Evolutionary conservation across 179 eudicot species (phyloP).

Genomic region (Pouteria campechiana): DNA sequence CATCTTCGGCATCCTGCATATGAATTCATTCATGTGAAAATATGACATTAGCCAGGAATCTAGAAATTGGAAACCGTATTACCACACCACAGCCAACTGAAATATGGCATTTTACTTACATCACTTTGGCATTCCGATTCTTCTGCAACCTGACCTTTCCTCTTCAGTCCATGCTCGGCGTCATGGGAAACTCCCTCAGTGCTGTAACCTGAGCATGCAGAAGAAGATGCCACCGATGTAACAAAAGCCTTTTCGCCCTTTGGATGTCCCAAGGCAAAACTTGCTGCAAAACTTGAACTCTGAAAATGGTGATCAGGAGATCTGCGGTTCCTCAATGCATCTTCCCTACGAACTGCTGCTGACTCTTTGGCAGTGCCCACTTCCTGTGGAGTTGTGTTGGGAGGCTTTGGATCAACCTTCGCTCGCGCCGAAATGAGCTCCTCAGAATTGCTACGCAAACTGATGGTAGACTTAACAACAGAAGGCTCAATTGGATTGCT

Average conservation of each 20-base stretch:
- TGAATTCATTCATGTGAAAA: background rate
- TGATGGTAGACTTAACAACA: conserved; percentile 11
- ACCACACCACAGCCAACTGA: too few species aligned
- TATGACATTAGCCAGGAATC: too few species aligned
- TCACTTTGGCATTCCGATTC: conserved; percentile 79
- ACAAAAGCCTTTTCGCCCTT: conserved; percentile 35
- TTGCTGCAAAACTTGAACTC: conserved; percentile 17
- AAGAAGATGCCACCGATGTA: conserved; percentile 62
- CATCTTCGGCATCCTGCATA: conserved; percentile 80
- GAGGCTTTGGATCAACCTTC: conserved; percentile 13
- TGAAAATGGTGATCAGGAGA: conserved; percentile 13
- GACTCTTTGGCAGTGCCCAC: conserved; percentile 14
- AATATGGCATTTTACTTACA: too few species aligned
- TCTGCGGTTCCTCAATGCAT: conserved; percentile 13
- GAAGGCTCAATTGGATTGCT: conserved; percentile 18
- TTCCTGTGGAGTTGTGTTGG: conserved; percentile 19
- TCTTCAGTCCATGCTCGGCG: conserved; percentile 37
- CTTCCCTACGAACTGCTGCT: conserved; percentile 13
- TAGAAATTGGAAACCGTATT: too few species aligned
- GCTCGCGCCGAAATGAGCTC: conserved; percentile 16
- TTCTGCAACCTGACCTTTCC: conserved; percentile 54
- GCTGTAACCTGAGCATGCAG: conserved; percentile 80
- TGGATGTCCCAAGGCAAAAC: conserved; percentile 10
- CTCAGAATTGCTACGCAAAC: conserved; percentile 12
- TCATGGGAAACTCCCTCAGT: conserved; percentile 62